A percentile compares a stretch with the other conserved stretches of the same genome.
phyloP scores from a whole-genome alignment of 2,329 filamentous ascomycete species.

The Arachnomyces sp. region DNA sequence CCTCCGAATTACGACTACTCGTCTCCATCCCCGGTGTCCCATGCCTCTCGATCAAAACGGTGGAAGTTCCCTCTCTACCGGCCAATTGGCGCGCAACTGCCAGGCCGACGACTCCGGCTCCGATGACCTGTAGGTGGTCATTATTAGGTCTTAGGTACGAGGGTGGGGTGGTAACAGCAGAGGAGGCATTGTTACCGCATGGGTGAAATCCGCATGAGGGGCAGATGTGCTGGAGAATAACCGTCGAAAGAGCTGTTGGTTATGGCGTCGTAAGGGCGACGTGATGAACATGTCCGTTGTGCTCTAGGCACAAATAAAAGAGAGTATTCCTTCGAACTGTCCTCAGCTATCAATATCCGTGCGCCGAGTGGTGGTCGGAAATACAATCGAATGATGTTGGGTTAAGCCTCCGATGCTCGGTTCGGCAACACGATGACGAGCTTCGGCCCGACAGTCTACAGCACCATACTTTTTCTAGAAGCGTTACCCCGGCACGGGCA shows the following conservation, averaged over 20 bases:
- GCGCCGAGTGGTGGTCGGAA: no score
- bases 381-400: no score
- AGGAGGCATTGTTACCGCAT: conserved; percentile 39
- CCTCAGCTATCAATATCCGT: no score
- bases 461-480: no score
- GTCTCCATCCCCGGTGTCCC: conserved; percentile 71
- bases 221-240: conserved; percentile 36
- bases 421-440: no score
- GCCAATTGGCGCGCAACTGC: conserved; percentile 69
- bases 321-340: no score
- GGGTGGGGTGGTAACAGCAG: neutral
- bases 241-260: conserved; percentile 14
- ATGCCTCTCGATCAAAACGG: conserved; percentile 76
- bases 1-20: conserved; percentile 81
- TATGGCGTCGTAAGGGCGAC: conserved; percentile 5
- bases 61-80: conserved; percentile 50
- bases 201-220: conserved; percentile 52
- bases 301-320: no score
- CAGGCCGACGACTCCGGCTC: conserved; percentile 68
- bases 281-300: conserved; percentile 13
- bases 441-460: no score
- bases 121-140: conserved; percentile 48
- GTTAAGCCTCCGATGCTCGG: no score
- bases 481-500: no score
- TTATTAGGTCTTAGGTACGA: conserved; percentile 1